Base-by-base conservation (phyloP, 1,139 yeast genomes). In the Suhomyces ambrosiae region DNA sequence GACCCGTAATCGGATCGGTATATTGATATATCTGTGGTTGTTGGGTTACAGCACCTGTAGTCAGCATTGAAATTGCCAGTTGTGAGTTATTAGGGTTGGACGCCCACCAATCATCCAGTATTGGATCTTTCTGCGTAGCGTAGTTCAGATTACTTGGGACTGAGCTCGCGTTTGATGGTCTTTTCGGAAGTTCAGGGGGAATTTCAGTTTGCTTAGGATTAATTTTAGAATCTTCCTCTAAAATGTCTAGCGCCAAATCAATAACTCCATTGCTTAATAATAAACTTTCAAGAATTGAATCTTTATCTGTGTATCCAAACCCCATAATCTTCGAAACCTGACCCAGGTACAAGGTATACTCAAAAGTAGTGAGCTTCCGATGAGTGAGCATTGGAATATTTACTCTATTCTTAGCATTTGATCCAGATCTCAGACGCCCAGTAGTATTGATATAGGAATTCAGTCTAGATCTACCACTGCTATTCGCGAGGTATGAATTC, bases 1-100 rank as follows among this genome's bases (percentile, higher is more conserved):
- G 72, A 15, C 86, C 86, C 0, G 84, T 79, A 10, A 69, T 56
- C 5, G 85, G 85, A 48, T 80, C 86, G 7, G 82, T 70, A 50
- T 78, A 80, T 51, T 80, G 86, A 48, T 74, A 80, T 27, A 76
- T 71, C 40, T 68, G 74, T 3, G 74, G 73, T 33, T 52, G 63
- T 22, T 33, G 42, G 7, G 23, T 12, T 3, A 27, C 15, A n/a
- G 21, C 25, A 6, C 21, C 5, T 4, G 15, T 21, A 13, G 30
- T 14, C 9, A 23, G 18, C 8, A 9, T 8, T 18, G 32, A 8
- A 6, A 21, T 5, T 2, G 25, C 23, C 19, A 10, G 17, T 14
- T 25, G 29, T 3, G 55, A 28, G 27, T 49, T 27, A 18, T 39
- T 32, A 12, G 35, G 13, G 19, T 23, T 23, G 3, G 28, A n/a